These are phyloP conservation scores for Penicillium sclerotiorum DNA, from an alignment of 2,329 filamentous ascomycete species.

Conservation along the genomic window DNA sequence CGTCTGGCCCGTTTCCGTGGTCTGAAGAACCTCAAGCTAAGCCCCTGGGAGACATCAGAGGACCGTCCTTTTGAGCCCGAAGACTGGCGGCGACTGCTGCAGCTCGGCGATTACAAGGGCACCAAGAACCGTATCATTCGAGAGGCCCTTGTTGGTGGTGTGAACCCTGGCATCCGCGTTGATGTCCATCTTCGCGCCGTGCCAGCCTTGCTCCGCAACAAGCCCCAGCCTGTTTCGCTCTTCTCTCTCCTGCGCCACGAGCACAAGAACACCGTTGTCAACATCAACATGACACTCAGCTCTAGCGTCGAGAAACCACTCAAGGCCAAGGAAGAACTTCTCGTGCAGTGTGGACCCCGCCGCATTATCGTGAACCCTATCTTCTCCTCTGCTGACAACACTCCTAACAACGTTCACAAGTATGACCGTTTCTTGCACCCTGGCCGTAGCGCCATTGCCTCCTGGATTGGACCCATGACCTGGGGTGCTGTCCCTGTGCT, in stretches of 20 bases:
- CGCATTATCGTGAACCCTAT: conserved; percentile 86
- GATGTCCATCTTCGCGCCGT: conserved; percentile 71
- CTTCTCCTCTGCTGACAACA: conserved; percentile 86
- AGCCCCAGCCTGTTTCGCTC: conserved; percentile 65
- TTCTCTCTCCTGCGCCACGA: conserved; percentile 92
- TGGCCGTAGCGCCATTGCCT: conserved; percentile 83
- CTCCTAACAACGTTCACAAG: conserved; percentile 96
- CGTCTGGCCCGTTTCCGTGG: conserved; percentile 84
- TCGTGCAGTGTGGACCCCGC: conserved; percentile 87
- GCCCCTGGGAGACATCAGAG: conserved; percentile 85
- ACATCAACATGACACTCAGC: conserved; percentile 85
- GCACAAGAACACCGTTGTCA: conserved; percentile 87
- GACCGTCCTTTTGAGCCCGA: conserved; percentile 85
- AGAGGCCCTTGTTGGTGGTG: conserved; percentile 86
- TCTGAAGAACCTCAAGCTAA: conserved; percentile 86
- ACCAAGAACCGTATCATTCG: conserved; percentile 74
- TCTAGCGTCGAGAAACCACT: conserved; percentile 74
- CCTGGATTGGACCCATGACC: conserved; percentile 84
- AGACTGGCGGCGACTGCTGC: conserved; percentile 83
- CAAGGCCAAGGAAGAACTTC: conserved; percentile 88
- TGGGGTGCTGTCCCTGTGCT: conserved; percentile 92
- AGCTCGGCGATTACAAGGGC: conserved; percentile 86
- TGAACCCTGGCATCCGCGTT: conserved; percentile 80
- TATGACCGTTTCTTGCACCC: conserved; percentile 91
- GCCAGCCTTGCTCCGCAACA: conserved; percentile 56